Conservation (phyloP, 2,329 filamentous ascomycete species). For the Fusarium sp. region DNA sequence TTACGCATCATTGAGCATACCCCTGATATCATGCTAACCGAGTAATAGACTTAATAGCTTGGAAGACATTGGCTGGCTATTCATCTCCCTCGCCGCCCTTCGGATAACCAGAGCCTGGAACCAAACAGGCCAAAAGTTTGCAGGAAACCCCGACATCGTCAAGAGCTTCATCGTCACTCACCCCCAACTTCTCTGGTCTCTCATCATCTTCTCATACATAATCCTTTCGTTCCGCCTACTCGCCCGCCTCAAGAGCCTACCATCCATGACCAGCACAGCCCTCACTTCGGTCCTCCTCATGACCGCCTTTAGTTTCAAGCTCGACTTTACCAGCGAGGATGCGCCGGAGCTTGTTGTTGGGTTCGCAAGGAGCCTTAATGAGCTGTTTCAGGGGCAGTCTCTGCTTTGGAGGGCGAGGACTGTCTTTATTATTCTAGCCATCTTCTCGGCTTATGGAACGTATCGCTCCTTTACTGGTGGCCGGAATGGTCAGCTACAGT, state of each 20-base stretch:
- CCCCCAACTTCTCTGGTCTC: constrained; percentile 73
- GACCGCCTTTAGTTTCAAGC: constrained; percentile 80
- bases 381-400: constrained; percentile 53
- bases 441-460: constrained; percentile 51
- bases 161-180: constrained; percentile 71
- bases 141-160: constrained; percentile 87
- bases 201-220: constrained; percentile 74
- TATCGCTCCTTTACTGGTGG: constrained; percentile 50
- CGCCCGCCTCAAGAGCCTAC: constrained; percentile 52
- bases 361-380: constrained; percentile 52
- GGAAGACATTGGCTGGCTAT: constrained; percentile 45
- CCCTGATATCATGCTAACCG: constrained; percentile 9
- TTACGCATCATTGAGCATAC: too few species aligned
- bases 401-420: constrained; percentile 59
- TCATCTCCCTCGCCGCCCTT: constrained; percentile 64
- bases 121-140: constrained; percentile 95
- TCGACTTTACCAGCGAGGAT: constrained; percentile 86
- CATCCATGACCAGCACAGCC: constrained; percentile 52
- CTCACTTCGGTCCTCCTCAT: constrained; percentile 54
- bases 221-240: constrained; percentile 61
- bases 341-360: constrained; percentile 78
- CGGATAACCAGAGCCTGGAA: constrained; percentile 85
- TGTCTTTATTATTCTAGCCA: constrained; percentile 58
- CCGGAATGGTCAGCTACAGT: constrained; percentile 37
- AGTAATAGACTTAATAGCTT: constrained; percentile 41